These are phyloP conservation scores for Mycena alexandri DNA, from an alignment of 768 basidiomycete species.

Conservation along the genomic window DNA sequence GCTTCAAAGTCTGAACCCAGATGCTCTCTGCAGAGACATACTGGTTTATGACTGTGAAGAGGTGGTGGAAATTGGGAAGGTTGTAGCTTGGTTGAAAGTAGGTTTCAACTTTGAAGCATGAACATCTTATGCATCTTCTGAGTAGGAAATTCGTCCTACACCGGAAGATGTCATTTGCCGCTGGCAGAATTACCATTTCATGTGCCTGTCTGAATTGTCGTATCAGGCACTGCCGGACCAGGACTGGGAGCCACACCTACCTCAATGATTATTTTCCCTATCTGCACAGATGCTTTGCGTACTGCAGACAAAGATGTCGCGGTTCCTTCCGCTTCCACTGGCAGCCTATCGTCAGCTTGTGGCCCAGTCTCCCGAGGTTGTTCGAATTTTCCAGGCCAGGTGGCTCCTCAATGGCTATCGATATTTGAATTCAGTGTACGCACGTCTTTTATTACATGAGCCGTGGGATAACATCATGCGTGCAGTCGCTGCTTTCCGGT, in stretches of 20 bases:
- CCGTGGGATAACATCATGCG: conserved; percentile 2
- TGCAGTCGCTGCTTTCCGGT: not conserved
- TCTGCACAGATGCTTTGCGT: not conserved
- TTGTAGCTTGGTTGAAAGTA: not conserved
- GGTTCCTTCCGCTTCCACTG: too few species aligned
- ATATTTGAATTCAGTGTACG: too few species aligned
- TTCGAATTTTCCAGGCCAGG: not conserved
- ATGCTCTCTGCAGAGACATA: not conserved
- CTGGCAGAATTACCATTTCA: not conserved
- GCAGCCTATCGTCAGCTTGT: not conserved
- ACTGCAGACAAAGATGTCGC: not conserved
- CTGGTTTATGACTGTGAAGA: too few species aligned
- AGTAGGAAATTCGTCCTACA: not conserved
- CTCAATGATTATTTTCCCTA: not conserved
- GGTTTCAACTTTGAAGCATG: too few species aligned
- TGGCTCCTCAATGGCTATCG: not conserved
- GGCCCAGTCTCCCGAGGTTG: not conserved
- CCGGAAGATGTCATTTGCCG: not conserved
- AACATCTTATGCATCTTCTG: too few species aligned
- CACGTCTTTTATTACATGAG: not conserved
- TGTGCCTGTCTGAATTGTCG: not conserved
- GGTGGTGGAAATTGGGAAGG: not conserved
- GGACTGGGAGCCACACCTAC: not conserved
- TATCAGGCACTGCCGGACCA: not conserved
- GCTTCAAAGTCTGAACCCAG: not conserved